Conservation (phyloP, 495 filamentous ascomycete genomes). For the Geoglossum glabrum region DNA sequence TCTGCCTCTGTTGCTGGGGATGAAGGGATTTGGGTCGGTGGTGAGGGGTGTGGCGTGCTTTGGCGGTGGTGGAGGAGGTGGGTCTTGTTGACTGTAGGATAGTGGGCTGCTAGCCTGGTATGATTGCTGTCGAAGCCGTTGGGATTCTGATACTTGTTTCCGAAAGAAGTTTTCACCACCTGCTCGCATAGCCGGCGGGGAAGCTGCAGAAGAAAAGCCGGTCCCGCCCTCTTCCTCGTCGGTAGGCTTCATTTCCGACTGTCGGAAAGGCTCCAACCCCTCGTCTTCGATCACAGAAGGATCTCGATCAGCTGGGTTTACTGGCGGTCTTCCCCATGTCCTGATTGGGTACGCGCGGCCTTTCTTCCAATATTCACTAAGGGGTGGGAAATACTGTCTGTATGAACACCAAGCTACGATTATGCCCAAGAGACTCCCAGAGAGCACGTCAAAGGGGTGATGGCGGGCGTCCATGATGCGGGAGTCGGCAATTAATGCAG, state of each 20-base stretch:
- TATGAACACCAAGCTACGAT: slow-evolving; percentile 19
- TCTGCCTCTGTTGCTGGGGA: neutral
- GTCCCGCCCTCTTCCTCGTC: neutral
- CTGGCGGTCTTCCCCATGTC: slow-evolving; percentile 26
- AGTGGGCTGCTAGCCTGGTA: neutral
- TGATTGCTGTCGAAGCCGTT: neutral
- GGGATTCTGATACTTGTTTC: neutral
- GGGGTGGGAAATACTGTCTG: slow-evolving; percentile 25
- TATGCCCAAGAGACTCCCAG: slow-evolving; percentile 28
- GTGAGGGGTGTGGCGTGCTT: neutral
- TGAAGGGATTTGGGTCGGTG: neutral
- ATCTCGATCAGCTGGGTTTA: neutral
- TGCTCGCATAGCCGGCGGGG: neutral
- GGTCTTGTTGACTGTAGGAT: neutral
- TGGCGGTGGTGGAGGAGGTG: neutral
- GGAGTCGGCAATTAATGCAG: slow-evolving; percentile 32
- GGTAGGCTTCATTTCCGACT: neutral
- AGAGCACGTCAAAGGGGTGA: slow-evolving; percentile 76
- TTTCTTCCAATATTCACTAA: slow-evolving; percentile 35
- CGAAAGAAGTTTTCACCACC: neutral
- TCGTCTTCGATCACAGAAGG: neutral
- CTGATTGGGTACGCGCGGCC: slow-evolving; percentile 43
- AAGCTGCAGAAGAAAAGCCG: neutral
- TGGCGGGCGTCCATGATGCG: slow-evolving; percentile 65
- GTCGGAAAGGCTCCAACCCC: neutral